phyloP scores from a whole-genome alignment of 495 filamentous ascomycete species.

The Thermochaetoides thermophila region DNA sequence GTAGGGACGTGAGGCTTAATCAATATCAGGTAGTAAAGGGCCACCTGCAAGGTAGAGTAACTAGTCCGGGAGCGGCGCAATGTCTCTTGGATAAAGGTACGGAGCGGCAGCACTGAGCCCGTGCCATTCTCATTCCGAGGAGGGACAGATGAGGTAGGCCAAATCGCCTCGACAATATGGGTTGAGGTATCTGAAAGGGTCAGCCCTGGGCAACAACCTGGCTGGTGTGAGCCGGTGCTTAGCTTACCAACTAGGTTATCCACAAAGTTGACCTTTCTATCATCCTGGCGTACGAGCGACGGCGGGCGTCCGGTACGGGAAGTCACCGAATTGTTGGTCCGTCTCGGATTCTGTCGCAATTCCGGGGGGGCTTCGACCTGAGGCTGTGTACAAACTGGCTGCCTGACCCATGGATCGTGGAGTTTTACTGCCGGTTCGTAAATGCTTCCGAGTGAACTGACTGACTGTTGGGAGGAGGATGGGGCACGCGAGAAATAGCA shows the following conservation, averaged over 20 bases:
- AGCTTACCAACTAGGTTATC: conserved; percentile 99
- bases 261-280: conserved; percentile 91
- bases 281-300: conserved; percentile 71
- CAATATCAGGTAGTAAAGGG: conserved; percentile 87
- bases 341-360: conserved; percentile 68
- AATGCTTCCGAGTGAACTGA: conserved; percentile 16
- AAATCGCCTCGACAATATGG: conserved; percentile 93
- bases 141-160: conserved; percentile 61
- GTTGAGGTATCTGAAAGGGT: conserved; percentile 68
- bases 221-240: no score
- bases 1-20: conserved; percentile 83
- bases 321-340: conserved; percentile 42
- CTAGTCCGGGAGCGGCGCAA: conserved; percentile 86
- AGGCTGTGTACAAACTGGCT: conserved; percentile 8
- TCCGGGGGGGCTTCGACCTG: conserved; percentile 44
- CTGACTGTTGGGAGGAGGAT: conserved; percentile 16
- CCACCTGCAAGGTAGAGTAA: conserved; percentile 94
- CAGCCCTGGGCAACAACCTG: no score
- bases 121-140: conserved; percentile 40
- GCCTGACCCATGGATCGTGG: conserved; percentile 18
- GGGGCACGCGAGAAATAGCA: conserved; percentile 19
- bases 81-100: conserved; percentile 95
- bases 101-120: conserved; percentile 70
- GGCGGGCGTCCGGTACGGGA: conserved; percentile 58
- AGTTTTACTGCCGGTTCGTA: conserved; percentile 15